Evolutionary conservation across 2,329 filamentous ascomycete species (phyloP).

Genomic region (Tolypocladium guangdongense): DNA sequence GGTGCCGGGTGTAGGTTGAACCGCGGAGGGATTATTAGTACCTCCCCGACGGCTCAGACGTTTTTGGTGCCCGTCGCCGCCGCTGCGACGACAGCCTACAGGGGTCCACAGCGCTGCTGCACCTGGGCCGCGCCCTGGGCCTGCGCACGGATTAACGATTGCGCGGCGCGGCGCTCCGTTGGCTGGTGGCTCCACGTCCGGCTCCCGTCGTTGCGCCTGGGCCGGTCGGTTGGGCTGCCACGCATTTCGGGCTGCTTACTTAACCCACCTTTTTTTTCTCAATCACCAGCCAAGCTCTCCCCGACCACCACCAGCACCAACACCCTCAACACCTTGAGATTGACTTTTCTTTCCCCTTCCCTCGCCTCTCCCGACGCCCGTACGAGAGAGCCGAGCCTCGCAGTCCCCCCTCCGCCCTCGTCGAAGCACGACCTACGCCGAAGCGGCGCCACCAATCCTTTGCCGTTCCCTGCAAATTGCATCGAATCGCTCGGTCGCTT

Average conservation of each 20-base stretch:
- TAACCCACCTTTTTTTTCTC: neutral
- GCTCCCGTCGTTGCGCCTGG: too few relatives aligned
- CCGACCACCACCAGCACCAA: neutral
- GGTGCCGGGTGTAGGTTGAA: neutral
- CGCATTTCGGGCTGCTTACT: neutral
- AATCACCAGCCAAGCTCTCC: neutral
- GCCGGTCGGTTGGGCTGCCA: conserved; percentile 4
- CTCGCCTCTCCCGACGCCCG: neutral
- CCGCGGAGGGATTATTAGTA: neutral
- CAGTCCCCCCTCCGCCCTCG: neutral
- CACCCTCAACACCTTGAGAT: neutral
- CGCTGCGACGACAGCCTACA: neutral
- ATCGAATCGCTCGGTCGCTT: neutral
- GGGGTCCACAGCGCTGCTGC: neutral
- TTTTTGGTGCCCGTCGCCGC: too few relatives aligned
- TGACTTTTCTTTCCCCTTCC: neutral
- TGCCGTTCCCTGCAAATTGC: neutral
- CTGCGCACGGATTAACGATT: neutral
- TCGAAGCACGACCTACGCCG: neutral
- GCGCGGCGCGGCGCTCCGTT: neutral
- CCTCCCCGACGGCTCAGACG: too few relatives aligned
- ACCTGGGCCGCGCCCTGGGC: neutral
- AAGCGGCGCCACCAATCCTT: neutral
- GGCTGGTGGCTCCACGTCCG: neutral
- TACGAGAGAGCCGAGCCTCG: neutral